Base-by-base conservation (phyloP, 2,329 filamentous ascomycete species). In the Cadophora sp. region DNA sequence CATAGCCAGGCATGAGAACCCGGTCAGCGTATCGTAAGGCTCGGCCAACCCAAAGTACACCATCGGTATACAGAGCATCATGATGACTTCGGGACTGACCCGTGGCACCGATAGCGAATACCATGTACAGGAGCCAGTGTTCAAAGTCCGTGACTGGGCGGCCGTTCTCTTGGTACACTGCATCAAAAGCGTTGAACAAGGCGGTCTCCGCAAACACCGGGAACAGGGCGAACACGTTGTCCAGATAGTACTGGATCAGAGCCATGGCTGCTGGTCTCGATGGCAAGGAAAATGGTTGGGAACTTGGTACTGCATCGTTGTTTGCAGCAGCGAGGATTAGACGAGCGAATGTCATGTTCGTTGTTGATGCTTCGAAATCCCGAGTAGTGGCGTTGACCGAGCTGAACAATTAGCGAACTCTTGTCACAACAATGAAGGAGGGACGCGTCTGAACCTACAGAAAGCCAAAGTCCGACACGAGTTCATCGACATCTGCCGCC, bases 401-500 rank as follows among this genome's bases (percentile, higher is more conserved):
- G 65, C 93, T 96, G 73, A 18, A 59, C 8, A 53, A 71, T 67
- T 70, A 70, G 48, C 64, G 4, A 59, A 55, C 14, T 61, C 41
- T 33, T 56, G 18, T 13, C 22, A 47, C 13, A 18, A 56, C 20
- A 14, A 62, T 60, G 27, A 14, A 56, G 48, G 3, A 56, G 66
- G 51, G 50, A 41, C 2, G 24, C 43, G 22, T 20, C 9, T 30
- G 43, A 4, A 78, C 90, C 79, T 78, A 96, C 89, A 97, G 81
- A 75, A 93, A 95, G 63, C 94, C 94, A 83, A 98, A 97, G 75
- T 97, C 94, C 0, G 94, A 96, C 24, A 97, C 92, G 2, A 98
- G 83, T 62, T 96, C 91, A 79, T 97, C 95, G 63, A 97, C 93
- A 77, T 97, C 93, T 0, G 90, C 91, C 55, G 92, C 91, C 78